A percentile compares a stretch with the other conserved stretches of the same genome.
Evolutionary conservation across 2,329 filamentous ascomycete species (phyloP).

Genomic region (Phialophora verrucosa): DNA sequence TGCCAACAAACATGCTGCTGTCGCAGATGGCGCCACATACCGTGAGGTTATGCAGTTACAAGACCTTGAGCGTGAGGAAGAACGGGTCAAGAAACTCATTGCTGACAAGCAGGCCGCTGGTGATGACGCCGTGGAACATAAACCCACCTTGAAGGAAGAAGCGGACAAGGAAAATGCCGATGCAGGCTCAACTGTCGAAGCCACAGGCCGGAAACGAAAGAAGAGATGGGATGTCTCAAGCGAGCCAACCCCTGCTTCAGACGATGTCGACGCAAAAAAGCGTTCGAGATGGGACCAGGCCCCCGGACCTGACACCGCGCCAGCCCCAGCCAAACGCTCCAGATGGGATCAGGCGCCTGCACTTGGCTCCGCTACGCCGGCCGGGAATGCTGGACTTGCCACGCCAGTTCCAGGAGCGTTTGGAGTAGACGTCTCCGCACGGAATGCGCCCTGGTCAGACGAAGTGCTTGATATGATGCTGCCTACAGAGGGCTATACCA

Average conservation of each 20-base stretch:
- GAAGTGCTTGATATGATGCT: constrained; percentile 93
- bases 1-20: constrained; percentile 71
- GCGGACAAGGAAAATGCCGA: constrained; percentile 75
- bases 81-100: constrained; percentile 79
- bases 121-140: constrained; percentile 63
- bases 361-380: constrained; percentile 69
- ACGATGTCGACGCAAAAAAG: constrained; percentile 68
- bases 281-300: constrained; percentile 89
- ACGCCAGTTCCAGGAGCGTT: constrained; percentile 72
- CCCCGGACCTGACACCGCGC: constrained; percentile 63
- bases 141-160: constrained; percentile 72
- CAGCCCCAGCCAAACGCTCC: constrained; percentile 75
- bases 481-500: constrained; percentile 89
- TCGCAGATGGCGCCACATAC: constrained; percentile 72
- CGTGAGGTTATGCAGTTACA: constrained; percentile 88
- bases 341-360: constrained; percentile 90
- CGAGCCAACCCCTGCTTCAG: constrained; percentile 59
- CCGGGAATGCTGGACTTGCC: constrained; percentile 74
- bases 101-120: constrained; percentile 68
- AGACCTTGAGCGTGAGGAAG: constrained; percentile 92
- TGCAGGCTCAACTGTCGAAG: constrained; percentile 68
- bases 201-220: constrained; percentile 78
- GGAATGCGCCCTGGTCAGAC: constrained; percentile 76
- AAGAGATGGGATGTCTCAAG: constrained; percentile 91
- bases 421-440: constrained; percentile 78